A percentile compares a stretch with the other conserved stretches of the same genome.
phyloP scores from a whole-genome alignment of 305 asterid genomes.

The Rubia peregrina region DNA sequence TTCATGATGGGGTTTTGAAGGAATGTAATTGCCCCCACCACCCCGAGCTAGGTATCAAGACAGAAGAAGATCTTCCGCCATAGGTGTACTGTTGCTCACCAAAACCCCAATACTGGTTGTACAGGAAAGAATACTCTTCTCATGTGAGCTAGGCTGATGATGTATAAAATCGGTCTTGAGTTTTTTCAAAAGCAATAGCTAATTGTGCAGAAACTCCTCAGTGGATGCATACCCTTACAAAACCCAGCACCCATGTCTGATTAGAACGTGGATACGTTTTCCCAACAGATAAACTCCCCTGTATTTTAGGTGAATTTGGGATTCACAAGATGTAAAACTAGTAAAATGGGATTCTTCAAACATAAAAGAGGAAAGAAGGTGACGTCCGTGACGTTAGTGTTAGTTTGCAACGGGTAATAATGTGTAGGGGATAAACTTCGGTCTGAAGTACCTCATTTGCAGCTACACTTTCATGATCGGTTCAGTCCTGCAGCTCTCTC shows the following conservation, averaged over 20 bases:
- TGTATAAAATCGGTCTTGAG: constrained; percentile 4
- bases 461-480: too few relatives aligned
- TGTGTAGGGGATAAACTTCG: too few relatives aligned
- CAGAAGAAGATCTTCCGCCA: neutral
- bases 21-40: neutral
- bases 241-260: neutral
- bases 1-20: neutral
- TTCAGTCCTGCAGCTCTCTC: too few relatives aligned
- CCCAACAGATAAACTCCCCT: neutral
- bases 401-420: too few relatives aligned
- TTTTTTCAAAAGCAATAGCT: neutral
- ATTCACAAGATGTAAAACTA: neutral
- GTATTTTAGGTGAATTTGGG: neutral
- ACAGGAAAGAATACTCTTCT: constrained; percentile 1
- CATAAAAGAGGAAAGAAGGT: neutral
- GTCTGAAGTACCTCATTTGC: too few relatives aligned
- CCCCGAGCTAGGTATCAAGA: neutral
- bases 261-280: too few relatives aligned
- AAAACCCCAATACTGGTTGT: neutral
- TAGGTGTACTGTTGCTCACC: neutral
- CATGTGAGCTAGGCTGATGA: constrained; percentile 4
- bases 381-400: too few relatives aligned
- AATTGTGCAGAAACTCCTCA: neutral
- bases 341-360: neutral
- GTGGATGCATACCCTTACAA: neutral